Evolutionary conservation across 345 rosid species (phyloP).

Genomic region (Populus nigra): DNA sequence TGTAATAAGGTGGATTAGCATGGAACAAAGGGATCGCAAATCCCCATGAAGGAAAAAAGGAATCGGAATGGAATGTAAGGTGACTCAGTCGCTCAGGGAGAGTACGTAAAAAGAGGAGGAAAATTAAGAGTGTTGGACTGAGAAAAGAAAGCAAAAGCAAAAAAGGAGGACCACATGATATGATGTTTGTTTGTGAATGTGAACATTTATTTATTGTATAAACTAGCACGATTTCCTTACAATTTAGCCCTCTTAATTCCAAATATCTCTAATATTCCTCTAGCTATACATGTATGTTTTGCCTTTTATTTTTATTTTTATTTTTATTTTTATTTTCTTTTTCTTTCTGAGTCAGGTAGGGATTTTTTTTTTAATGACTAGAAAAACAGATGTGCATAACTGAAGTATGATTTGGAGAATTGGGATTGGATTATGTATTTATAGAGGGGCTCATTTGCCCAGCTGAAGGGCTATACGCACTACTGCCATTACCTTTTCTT

Average conservation of each 20-base stretch:
- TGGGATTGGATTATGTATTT: too few species aligned
- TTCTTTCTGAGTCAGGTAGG: too few species aligned
- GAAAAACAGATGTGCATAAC: too few species aligned
- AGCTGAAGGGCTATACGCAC: neutral
- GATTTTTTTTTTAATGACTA: too few species aligned
- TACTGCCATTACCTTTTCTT: neutral
- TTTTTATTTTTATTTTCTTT: too few species aligned
- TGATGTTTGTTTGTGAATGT: neutral
- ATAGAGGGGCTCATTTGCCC: neutral
- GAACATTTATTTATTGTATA: neutral
- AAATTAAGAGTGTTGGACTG: neutral
- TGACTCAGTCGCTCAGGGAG: neutral
- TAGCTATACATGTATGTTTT: too few species aligned
- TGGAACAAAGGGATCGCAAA: neutral
- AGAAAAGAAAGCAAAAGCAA: neutral
- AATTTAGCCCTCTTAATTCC: neutral
- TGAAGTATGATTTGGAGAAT: too few species aligned
- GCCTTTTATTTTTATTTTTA: too few species aligned
- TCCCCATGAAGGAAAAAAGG: neutral
- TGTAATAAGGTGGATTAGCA: neutral
- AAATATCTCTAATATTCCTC: neutral
- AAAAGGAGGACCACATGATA: neutral
- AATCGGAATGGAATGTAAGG: neutral
- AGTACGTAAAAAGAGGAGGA: neutral
- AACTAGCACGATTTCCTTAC: neutral